Conservation (phyloP, 75 land plant species). For the Pinus albicaulis region DNA sequence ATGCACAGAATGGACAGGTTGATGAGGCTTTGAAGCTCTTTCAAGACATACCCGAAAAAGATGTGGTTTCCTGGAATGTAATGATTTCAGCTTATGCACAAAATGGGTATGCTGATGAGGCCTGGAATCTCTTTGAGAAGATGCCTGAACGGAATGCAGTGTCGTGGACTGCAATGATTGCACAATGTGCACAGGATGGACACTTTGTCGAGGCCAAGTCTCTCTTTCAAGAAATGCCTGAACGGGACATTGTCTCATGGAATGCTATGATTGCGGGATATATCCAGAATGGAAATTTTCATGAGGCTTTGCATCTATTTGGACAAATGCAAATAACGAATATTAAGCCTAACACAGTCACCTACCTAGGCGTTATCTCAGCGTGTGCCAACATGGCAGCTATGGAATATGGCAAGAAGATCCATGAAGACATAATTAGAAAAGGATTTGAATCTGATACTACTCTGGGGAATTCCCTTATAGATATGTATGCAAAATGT, state of each 20-base stretch:
- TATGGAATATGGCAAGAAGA: too few species aligned
- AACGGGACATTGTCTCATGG: slow-evolving; percentile 42
- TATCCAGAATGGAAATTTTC: slow-evolving; percentile 19
- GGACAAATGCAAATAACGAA: slow-evolving; percentile 27
- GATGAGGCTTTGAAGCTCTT: slow-evolving; percentile 18
- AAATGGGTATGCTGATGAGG: slow-evolving; percentile 8
- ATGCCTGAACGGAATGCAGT: slow-evolving; percentile 9
- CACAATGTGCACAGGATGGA: slow-evolving; percentile 15
- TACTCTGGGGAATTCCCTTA: too few species aligned
- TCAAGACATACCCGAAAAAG: slow-evolving; percentile 20
- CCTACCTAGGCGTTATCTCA: slow-evolving; percentile 30
- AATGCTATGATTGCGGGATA: slow-evolving; percentile 37
- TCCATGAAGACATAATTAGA: too few species aligned
- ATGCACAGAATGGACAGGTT: slow-evolving; percentile 12
- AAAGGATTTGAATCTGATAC: too few species aligned
- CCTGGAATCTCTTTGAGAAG: slow-evolving; percentile 10
- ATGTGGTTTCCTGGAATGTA: slow-evolving; percentile 19
- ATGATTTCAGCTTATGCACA: slow-evolving; percentile 9
- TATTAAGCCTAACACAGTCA: slow-evolving; percentile 31
- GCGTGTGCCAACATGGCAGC: slow-evolving; percentile 20
- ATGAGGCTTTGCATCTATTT: slow-evolving; percentile 30
- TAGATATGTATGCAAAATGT: too few species aligned
- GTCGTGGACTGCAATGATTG: slow-evolving; percentile 13
- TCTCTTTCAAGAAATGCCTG: slow-evolving; percentile 26
- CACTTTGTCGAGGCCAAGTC: slow-evolving; percentile 18